Evolutionary conservation across 2,329 filamentous ascomycete species (phyloP).

Genomic region (Botryotinia narcissicola): DNA sequence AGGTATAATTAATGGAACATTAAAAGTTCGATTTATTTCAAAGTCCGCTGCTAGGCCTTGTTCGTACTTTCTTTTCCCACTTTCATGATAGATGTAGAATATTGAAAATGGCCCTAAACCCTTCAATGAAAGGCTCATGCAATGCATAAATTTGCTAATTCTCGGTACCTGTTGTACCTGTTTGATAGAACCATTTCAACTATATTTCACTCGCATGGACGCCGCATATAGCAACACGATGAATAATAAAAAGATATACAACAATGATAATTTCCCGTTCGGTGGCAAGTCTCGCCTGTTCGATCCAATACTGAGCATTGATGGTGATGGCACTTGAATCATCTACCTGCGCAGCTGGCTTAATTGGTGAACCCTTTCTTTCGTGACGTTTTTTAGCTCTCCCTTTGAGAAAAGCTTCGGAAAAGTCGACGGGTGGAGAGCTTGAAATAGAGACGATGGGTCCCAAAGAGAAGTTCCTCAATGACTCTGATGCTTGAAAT

Average conservation of each 20-base stretch:
- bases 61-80: no score
- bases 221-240: not conserved
- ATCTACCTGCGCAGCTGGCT: not conserved
- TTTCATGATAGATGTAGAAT: not conserved
- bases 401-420: not conserved
- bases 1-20: not conserved
- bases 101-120: not conserved
- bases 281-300: not conserved
- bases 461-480: no score
- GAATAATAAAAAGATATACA: not conserved
- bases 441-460: not conserved
- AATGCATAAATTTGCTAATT: not conserved
- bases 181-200: not conserved
- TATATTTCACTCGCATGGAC: not conserved
- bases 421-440: not conserved
- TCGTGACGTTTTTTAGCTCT: not conserved
- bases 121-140: not conserved
- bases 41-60: rapidly evolving
- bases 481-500: not conserved
- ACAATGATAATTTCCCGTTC: not conserved
- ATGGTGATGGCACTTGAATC: not conserved
- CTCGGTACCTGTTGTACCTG: not conserved
- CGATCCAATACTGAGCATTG: not conserved
- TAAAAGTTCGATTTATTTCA: no score
- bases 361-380: not conserved